phyloP scores from a whole-genome alignment of 2,329 filamentous ascomycete species.

The Fusarium odoratissimum region DNA sequence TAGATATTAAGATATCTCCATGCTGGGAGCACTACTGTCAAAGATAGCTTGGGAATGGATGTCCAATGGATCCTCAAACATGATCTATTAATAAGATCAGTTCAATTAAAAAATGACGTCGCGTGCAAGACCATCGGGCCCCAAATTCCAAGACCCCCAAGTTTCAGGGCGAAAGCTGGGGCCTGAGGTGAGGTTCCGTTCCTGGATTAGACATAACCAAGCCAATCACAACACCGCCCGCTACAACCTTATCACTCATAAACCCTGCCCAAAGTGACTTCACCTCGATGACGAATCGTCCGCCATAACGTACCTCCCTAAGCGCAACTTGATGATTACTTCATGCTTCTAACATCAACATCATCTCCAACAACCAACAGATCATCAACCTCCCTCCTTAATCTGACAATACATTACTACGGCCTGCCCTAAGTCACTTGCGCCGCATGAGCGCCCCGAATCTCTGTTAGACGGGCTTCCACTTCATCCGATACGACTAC shows the following conservation, averaged over 20 bases:
- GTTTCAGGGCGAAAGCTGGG: slow-evolving; percentile 20
- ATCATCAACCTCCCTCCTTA: not conserved
- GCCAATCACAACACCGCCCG: slow-evolving; percentile 37
- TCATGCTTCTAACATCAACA: slow-evolving; percentile 27
- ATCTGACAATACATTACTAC: not conserved
- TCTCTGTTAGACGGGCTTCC: slow-evolving; percentile 38
- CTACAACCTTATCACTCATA: slow-evolving; percentile 42
- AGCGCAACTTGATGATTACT: slow-evolving; percentile 17
- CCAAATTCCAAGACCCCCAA: slow-evolving; percentile 15
- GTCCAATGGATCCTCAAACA: not conserved
- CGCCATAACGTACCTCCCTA: slow-evolving; percentile 6
- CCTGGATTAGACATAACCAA: slow-evolving; percentile 26
- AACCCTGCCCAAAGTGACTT: slow-evolving; percentile 36
- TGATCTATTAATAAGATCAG: not conserved
- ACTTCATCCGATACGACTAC: slow-evolving; percentile 40
- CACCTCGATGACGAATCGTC: slow-evolving; percentile 48
- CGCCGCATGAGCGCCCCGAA: slow-evolving; percentile 24
- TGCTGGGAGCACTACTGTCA: not conserved
- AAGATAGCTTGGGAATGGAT: not conserved
- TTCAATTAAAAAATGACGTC: slow-evolving; percentile 28
- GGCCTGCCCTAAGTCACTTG: not conserved
- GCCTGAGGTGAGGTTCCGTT: slow-evolving; percentile 25
- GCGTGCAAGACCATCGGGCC: not conserved
- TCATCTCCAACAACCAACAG: slow-evolving; percentile 21
- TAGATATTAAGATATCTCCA: not conserved